Evolutionary conservation across 768 basidiomycete species (phyloP), one percentile per base, ranked within the genome.

Genomic region (Boletus rubroflammeus): DNA sequence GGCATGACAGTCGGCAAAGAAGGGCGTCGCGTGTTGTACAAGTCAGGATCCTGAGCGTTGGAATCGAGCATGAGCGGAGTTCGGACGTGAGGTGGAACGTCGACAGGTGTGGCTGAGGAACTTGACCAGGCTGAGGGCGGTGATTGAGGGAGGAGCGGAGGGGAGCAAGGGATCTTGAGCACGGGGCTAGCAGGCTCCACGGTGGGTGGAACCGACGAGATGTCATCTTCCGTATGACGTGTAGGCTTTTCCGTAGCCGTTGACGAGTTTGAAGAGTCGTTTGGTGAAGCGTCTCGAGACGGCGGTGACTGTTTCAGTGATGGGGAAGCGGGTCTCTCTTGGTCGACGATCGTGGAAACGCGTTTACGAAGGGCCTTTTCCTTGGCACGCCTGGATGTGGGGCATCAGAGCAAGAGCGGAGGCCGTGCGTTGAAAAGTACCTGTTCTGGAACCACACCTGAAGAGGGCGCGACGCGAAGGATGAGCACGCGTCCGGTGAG

Each of bases 391-490:
- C 89, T 88, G 68, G 31, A 54, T 21, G 50, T 38, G 55, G 35
- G 59, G 35, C 1, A 51, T 67, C 21, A 60, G 59, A 13, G 42
- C 6, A 53, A 45, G 41, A 50, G 49, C n/a, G 52, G 43, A 59
- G 15, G 55, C 19, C 21, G 42, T 41, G 32, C 3, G 56, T 40
- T 43, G 55, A 32, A 45, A 64, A 67, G 52, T 63, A 88, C 86
- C 90, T 78, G 68, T 93, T 93, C 73, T 93, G 90, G 70, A 93
- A 93, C 90, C 90, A 91, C 25, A 92, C 95, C 83, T 96, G 75
- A 2, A 68, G 51, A 19, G 48, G 32, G 56, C 52, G 55, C 60
- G 70, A 61, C 53, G 52, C 34, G 32, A 6, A 6, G 26, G 21
- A 55, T 61, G 62, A 65, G 64, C 60, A 61, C 56, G 57, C 50